A percentile compares a stretch with the other conserved stretches of the same genome.
Evolutionary conservation across 78 protist species (phyloP).

Genomic region (Dictyostelium firmibasis): DNA sequence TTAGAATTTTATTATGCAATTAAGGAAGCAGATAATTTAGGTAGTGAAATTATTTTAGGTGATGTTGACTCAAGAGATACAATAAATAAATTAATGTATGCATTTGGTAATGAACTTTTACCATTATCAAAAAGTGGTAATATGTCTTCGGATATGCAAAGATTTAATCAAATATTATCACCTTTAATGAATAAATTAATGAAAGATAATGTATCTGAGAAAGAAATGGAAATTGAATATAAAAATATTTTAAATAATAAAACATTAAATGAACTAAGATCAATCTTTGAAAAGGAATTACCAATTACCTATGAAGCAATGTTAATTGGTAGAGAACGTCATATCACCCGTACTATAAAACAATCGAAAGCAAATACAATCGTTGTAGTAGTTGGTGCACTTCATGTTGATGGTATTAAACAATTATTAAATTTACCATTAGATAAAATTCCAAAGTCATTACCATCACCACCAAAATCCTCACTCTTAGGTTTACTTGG

Average conservation of each 20-base stretch:
- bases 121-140: not conserved
- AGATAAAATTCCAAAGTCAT: not conserved
- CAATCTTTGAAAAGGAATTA: not conserved
- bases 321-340: not conserved
- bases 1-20: slow-evolving; percentile 60
- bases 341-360: slow-evolving; percentile 2
- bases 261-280: slow-evolving; percentile 14
- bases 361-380: slow-evolving; percentile 14
- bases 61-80: slow-evolving; percentile 20
- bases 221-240: slow-evolving; percentile 50
- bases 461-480: not conserved
- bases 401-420: slow-evolving; percentile 59
- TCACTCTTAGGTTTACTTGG: not conserved
- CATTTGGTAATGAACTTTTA: not conserved
- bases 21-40: slow-evolving; percentile 37
- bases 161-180: not conserved
- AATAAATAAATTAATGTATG: not conserved
- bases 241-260: slow-evolving; percentile 11
- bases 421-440: not conserved
- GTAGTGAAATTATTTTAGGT: slow-evolving; percentile 40
- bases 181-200: not conserved
- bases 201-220: not conserved
- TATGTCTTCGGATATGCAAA: not conserved
- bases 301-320: slow-evolving; percentile 25
- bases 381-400: slow-evolving; percentile 40